These are phyloP conservation scores for Pelargonium exstipulatum DNA, from an alignment of 441 rosid genomes.

Conservation along the genomic window DNA sequence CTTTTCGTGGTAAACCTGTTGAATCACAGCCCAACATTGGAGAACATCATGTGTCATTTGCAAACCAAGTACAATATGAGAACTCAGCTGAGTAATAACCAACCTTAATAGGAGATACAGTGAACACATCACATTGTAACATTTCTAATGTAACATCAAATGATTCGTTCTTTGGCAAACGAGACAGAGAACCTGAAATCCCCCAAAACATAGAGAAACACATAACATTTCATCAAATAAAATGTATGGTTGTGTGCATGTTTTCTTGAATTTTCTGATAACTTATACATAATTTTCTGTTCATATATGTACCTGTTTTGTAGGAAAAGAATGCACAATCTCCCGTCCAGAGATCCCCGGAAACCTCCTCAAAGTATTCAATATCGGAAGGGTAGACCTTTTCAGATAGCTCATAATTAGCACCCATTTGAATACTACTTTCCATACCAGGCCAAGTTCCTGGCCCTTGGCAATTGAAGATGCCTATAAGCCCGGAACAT, in stretches of 20 bases:
- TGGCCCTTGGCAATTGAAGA: conserved; percentile 58
- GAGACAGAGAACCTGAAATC: conserved; percentile 31
- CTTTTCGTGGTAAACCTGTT: conserved; percentile 32
- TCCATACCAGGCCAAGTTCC: conserved; percentile 48
- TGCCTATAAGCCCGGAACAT: conserved; percentile 44
- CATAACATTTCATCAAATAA: neutral
- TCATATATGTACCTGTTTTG: conserved; percentile 29
- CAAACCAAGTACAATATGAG: neutral
- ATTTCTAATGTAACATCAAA: conserved; percentile 29
- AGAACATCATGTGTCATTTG: neutral
- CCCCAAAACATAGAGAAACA: too few relatives aligned
- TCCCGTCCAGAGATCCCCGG: conserved; percentile 42
- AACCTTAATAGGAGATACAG: conserved; percentile 50
- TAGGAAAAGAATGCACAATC: conserved; percentile 47
- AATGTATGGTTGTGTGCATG: neutral
- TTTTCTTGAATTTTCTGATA: neutral
- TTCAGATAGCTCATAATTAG: conserved; percentile 25
- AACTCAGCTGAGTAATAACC: neutral
- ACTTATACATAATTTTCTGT: neutral
- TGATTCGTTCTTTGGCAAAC: conserved; percentile 28
- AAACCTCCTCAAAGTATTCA: conserved; percentile 47
- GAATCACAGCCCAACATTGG: neutral
- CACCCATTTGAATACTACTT: conserved; percentile 13
- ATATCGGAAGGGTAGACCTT: conserved; percentile 38
- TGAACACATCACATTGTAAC: conserved; percentile 41